Base-by-base conservation (phyloP, 2,329 filamentous ascomycete species). In the Celoporthe dispersa region DNA sequence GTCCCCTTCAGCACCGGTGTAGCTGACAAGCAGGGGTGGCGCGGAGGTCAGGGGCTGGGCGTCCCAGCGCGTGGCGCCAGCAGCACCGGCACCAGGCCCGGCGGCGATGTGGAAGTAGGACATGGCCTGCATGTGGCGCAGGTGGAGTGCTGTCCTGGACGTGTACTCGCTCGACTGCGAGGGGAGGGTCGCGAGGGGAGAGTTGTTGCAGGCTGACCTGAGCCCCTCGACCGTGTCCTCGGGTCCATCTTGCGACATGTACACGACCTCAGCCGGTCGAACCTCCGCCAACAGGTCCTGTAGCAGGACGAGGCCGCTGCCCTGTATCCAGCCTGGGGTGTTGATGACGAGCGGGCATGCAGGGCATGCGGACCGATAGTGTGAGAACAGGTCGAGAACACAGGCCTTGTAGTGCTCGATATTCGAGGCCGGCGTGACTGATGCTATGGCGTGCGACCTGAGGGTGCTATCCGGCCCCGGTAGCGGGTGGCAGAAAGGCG, bases 111-210 rank as follows among this genome's bases (percentile, higher is more conserved):
- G 93, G 75, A 95, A 93, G 75, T 94, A 95, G 0, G 92, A 90
- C 85, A 94, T 90, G n/a, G 86, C 88, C 74, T 94, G 91, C 91
- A 95, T 94, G 7, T 86, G 85, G 65, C 91, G 83, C 2, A 93
- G 79, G 71, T 94, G 89, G 0, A 87, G 84, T 0, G 91, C 86
- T 12, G 90, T 92, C 51, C 90, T 83, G 3, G 86, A 81, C 1
- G 83, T 83, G 55, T 83, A 83, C 55, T 88, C 86, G n/a, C 83
- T 84, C 11, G 84, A 79, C 74, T 90, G 86, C 1, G 91, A 90
- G 6, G 90, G 86, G 5, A 94, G 80, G 6, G 83, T 81, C 53
- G 82, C 80, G 60, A 91, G 83, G 0, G 75, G 74, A 6, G 80
- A 80, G 37, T 77, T 74, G 14, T 74, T 75, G 39, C 82, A 84